phyloP scores from a whole-genome alignment of 192 early-diverging fungal species.

The Linnemannia hyalina region DNA sequence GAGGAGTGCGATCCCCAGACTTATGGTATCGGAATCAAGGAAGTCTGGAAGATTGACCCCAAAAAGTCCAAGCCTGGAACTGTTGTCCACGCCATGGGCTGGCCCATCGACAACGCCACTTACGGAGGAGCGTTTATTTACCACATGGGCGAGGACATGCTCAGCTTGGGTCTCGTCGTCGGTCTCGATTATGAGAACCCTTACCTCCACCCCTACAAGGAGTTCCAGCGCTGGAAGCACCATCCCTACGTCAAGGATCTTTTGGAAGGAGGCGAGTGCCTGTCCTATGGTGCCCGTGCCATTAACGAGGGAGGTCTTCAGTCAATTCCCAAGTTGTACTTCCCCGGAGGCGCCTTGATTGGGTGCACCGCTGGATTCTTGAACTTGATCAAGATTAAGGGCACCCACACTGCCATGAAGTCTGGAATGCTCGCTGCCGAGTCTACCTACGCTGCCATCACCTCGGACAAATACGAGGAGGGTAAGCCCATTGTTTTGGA shows the following conservation, averaged over 20 bases:
- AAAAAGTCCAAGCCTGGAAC: constrained; percentile 87
- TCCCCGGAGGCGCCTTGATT: constrained; percentile 96
- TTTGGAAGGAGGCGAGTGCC: constrained; percentile 90
- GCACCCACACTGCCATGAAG: constrained; percentile 99
- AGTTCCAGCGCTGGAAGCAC: constrained; percentile 97
- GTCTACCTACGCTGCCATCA: constrained; percentile 82
- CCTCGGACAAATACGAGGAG: constrained; percentile 59
- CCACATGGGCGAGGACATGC: constrained; percentile 92
- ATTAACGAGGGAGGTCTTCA: constrained; percentile 96
- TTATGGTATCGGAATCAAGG: constrained; percentile 97
- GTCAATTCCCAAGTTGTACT: constrained; percentile 93
- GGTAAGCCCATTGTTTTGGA: constrained; percentile 76
- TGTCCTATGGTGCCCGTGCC: constrained; percentile 97
- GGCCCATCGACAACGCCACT: constrained; percentile 90
- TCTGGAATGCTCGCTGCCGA: constrained; percentile 97
- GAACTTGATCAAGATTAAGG: constrained; percentile 99
- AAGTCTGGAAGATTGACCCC: constrained; percentile 96
- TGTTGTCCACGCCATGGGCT: constrained; percentile 91
- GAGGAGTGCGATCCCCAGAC: constrained; percentile 91
- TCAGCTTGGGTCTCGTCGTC: constrained; percentile 90
- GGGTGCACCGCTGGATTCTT: constrained; percentile 97
- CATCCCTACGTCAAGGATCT: constrained; percentile 88
- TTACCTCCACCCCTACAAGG: constrained; percentile 94
- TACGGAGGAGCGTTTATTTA: constrained; percentile 98
- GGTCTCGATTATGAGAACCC: constrained; percentile 97